phyloP scores from a whole-genome alignment of 306 rosid species.

The Corylus heterophylla region DNA sequence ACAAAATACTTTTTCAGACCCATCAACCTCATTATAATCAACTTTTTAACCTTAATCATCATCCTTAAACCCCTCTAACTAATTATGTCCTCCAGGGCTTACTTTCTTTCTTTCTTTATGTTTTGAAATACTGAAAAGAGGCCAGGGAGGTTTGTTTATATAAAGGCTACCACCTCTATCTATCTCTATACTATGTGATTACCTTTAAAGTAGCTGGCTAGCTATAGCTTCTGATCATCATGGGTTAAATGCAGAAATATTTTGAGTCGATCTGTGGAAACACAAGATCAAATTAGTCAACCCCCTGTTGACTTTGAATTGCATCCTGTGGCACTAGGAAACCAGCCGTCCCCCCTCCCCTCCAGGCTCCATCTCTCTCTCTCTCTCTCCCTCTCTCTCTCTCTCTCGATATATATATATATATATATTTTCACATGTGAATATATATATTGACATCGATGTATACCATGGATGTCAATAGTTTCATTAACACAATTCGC shows the following conservation, averaged over 20 bases:
- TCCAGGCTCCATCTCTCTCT: too few species aligned
- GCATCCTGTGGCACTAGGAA: too few species aligned
- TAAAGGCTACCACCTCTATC: too few species aligned
- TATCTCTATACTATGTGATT: too few species aligned
- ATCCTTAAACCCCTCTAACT: conserved; percentile 24
- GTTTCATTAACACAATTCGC: not conserved
- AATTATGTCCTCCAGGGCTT: not conserved
- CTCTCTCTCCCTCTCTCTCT: too few species aligned
- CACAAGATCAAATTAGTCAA: conserved; percentile 10
- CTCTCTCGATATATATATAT: too few species aligned
- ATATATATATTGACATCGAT: too few species aligned
- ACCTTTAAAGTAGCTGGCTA: conserved; percentile 25
- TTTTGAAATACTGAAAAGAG: not conserved
- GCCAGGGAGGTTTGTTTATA: too few species aligned
- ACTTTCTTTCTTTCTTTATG: too few species aligned
- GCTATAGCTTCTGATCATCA: conserved; percentile 6
- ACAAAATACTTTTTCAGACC: conserved; percentile 40
- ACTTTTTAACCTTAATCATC: conserved; percentile 42
- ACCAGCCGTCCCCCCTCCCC: too few species aligned
- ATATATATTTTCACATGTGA: too few species aligned
- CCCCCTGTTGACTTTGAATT: conserved; percentile 50
- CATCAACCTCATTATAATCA: conserved; percentile 50
- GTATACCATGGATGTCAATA: too few species aligned
- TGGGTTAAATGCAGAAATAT: conserved; percentile 28
- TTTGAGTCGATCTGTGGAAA: conserved; percentile 2